These are phyloP conservation scores for Entamoeba invadens DNA, from an alignment of 208 protist genomes.

Conservation along the genomic window DNA sequence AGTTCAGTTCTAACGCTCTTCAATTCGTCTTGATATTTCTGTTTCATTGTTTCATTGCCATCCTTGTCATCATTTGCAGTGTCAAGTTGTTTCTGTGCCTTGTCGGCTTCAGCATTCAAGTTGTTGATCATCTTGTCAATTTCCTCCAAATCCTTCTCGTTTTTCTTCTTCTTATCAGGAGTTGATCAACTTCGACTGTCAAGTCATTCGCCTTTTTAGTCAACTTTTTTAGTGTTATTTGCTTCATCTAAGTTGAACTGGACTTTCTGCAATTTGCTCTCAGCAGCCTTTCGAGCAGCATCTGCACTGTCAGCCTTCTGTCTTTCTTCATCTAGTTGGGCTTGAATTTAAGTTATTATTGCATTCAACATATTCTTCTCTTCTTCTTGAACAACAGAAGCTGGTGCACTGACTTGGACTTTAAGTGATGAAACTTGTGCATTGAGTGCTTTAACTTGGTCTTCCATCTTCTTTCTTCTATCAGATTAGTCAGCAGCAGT, in stretches of 20 bases:
- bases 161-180: no score
- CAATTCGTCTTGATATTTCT: neutral
- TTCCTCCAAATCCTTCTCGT: conserved; percentile 9
- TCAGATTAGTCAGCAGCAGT: neutral
- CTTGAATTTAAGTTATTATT: conserved; percentile 20
- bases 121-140: neutral
- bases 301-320: conserved; percentile 20
- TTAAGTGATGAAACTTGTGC: conserved; percentile 19
- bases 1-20: neutral
- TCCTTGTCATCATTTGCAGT: neutral
- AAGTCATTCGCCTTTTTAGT: conserved; percentile 23
- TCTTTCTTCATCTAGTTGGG: conserved; percentile 33
- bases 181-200: conserved; percentile 19
- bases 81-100: neutral
- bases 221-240: conserved; percentile 14
- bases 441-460: conserved; percentile 17
- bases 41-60: neutral
- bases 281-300: conserved; percentile 37
- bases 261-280: conserved; percentile 32
- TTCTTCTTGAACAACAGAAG: neutral
- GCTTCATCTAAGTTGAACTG: conserved; percentile 28
- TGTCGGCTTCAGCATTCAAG: neutral
- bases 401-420: conserved; percentile 23
- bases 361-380: conserved; percentile 8
- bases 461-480: neutral